Conservation (phyloP, 2,329 filamentous ascomycete species). For the Cephalotrichum gorgonifer region DNA sequence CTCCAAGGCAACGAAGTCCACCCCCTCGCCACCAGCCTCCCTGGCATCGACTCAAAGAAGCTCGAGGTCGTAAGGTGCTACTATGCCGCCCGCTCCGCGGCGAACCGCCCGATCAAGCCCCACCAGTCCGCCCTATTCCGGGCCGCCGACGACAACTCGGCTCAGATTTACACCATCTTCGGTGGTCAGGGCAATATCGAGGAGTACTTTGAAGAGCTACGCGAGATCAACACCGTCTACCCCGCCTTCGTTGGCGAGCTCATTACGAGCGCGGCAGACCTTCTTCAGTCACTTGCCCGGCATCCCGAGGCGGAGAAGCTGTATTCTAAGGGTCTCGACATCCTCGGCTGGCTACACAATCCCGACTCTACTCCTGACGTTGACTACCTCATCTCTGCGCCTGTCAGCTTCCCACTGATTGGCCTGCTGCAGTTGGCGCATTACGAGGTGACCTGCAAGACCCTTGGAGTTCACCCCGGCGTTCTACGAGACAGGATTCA, state of each 20-base stretch:
- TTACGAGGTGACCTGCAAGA: conserved; percentile 89
- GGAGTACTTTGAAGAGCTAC: conserved; percentile 97
- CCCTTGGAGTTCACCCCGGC: conserved; percentile 80
- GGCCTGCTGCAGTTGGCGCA: conserved; percentile 93
- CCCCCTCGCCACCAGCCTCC: conserved; percentile 72
- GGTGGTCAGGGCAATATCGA: conserved; percentile 98
- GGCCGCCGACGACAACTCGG: conserved; percentile 73
- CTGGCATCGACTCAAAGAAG: conserved; percentile 90
- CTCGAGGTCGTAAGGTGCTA: conserved; percentile 81
- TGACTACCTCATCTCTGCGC: conserved; percentile 89
- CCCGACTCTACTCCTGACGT: conserved; percentile 83
- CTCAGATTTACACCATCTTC: conserved; percentile 86
- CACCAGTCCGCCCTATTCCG: conserved; percentile 90
- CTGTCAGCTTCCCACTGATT: conserved; percentile 92
- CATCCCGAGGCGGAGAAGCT: conserved; percentile 87
- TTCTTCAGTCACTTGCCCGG: conserved; percentile 75
- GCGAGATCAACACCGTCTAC: conserved; percentile 85
- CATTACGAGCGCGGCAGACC: conserved; percentile 68
- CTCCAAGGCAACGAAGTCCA: conserved; percentile 95
- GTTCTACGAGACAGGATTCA: conserved; percentile 74
- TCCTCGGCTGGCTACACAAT: conserved; percentile 87
- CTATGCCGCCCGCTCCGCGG: conserved; percentile 77
- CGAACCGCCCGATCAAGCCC: conserved; percentile 76
- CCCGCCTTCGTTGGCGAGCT: conserved; percentile 83
- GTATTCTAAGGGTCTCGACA: conserved; percentile 92